phyloP scores from a whole-genome alignment of 345 rosid species.

The Heritiera fomes region DNA sequence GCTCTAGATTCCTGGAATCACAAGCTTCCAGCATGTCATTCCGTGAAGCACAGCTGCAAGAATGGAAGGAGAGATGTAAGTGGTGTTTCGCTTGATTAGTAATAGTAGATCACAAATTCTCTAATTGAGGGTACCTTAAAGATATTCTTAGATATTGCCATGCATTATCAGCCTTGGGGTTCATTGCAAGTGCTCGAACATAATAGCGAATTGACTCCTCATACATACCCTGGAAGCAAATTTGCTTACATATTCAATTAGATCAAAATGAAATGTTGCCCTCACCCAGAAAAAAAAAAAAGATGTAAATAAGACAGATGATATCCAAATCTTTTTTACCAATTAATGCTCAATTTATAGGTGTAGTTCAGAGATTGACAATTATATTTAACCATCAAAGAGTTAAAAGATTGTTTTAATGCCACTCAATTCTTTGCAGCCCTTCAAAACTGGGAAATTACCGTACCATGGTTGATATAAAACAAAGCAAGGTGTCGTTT shows the following conservation, averaged over 20 bases:
- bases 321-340: neutral
- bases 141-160: constrained; percentile 98
- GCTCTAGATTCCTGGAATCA: constrained; percentile 87
- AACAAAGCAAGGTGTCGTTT: neutral
- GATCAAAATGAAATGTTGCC: neutral
- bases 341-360: neutral
- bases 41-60: constrained; percentile 77
- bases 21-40: constrained; percentile 88
- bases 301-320: neutral
- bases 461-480: neutral
- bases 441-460: neutral
- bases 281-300: neutral
- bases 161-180: constrained; percentile 98
- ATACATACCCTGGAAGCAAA: constrained; percentile 70
- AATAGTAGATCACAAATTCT: neutral
- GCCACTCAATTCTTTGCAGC: neutral
- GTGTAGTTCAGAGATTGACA: neutral
- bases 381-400: neutral
- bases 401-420: neutral
- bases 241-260: constrained; percentile 6
- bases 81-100: neutral
- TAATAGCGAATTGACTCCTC: constrained; percentile 89
- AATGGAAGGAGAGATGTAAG: neutral
- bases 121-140: constrained; percentile 55
- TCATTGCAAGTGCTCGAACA: constrained; percentile 97